Conservation (phyloP, 805 yeast species). For the Pichia cabralensis region DNA sequence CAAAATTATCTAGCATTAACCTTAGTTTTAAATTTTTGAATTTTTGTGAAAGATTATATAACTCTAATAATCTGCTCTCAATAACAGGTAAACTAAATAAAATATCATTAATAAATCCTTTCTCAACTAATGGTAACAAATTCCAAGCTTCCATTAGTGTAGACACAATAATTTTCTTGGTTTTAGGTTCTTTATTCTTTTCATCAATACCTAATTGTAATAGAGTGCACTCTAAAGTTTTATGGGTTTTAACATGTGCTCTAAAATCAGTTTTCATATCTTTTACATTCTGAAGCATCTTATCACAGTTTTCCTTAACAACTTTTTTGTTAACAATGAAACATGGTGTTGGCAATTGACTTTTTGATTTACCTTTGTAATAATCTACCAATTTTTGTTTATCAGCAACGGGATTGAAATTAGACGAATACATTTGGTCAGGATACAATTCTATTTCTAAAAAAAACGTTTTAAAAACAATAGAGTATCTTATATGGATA, state of each 20-base stretch:
- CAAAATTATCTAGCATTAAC: constrained; percentile 50
- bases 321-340: constrained; percentile 35
- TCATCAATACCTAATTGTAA: constrained; percentile 44
- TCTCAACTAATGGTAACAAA: constrained; percentile 20
- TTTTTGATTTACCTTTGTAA: constrained; percentile 34
- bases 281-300: constrained; percentile 38
- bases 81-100: constrained; percentile 52
- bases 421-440: too few relatives aligned
- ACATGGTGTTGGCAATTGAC: constrained; percentile 47
- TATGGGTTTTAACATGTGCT: constrained; percentile 68
- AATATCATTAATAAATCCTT: constrained; percentile 30
- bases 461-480: too few relatives aligned
- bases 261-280: constrained; percentile 38
- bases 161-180: constrained; percentile 52
- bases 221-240: constrained; percentile 48
- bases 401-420: constrained; percentile 17
- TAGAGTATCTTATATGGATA: too few relatives aligned
- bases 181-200: constrained; percentile 32
- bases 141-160: constrained; percentile 67
- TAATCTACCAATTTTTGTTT: constrained; percentile 15
- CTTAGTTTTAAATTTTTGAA: constrained; percentile 30
- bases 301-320: constrained; percentile 35
- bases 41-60: constrained; percentile 32
- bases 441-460: too few relatives aligned
- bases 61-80: constrained; percentile 36